Conservation (phyloP, 176 grass and related monocot species). For the Juncus effusus region DNA sequence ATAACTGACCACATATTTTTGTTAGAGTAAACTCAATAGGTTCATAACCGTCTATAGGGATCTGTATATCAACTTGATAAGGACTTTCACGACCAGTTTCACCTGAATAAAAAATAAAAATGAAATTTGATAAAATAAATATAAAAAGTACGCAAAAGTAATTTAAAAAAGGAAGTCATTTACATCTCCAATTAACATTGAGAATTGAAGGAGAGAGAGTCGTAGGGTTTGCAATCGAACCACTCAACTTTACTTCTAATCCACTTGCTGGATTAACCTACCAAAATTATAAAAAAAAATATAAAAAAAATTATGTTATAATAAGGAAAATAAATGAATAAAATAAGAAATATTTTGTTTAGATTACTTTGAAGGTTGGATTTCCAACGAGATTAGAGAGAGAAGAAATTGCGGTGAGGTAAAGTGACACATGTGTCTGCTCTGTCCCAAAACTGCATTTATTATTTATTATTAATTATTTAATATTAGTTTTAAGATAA, state of each 20-base stretch:
- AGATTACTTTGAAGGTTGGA: slow-evolving; percentile 63
- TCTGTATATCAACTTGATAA: slow-evolving; percentile 64
- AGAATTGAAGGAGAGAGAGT: slow-evolving; percentile 81
- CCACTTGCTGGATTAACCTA: slow-evolving; percentile 78
- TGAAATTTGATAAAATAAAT: slow-evolving; percentile 2
- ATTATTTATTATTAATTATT: neutral
- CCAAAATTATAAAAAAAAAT: slow-evolving; percentile 9
- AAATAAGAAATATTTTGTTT: neutral
- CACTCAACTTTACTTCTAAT: slow-evolving; percentile 51
- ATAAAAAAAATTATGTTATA: slow-evolving; percentile 11
- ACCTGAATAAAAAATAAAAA: slow-evolving; percentile 47
- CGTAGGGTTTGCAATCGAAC: slow-evolving; percentile 66
- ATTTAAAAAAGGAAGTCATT: slow-evolving; percentile 23
- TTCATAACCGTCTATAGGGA: slow-evolving; percentile 76
- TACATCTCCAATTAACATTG: slow-evolving; percentile 89
- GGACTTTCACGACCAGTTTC: slow-evolving; percentile 49
- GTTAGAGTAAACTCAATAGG: slow-evolving; percentile 75
- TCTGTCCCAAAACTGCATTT: slow-evolving; percentile 80
- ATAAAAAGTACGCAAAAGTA: neutral
- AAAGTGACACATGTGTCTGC: slow-evolving; percentile 71
- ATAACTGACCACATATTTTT: slow-evolving; percentile 84
- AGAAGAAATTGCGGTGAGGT: slow-evolving; percentile 69
- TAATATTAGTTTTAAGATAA: neutral
- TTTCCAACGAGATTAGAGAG: slow-evolving; percentile 58
- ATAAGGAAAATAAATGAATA: neutral